Evolutionary conservation across 2,329 filamentous ascomycete species (phyloP).

Genomic region (Neopestalotiopsis sp.): DNA sequence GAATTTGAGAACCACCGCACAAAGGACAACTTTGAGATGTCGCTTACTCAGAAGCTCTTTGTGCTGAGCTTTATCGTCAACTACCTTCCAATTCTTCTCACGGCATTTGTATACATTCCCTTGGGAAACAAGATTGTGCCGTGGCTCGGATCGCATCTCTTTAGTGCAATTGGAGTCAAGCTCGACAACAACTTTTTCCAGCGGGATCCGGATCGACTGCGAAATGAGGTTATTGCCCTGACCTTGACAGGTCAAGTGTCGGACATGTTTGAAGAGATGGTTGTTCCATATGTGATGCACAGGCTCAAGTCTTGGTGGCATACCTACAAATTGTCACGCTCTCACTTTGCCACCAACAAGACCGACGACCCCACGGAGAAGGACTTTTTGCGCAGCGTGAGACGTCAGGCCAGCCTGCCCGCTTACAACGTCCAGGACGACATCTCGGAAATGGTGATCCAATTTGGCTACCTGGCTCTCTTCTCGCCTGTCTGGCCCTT

Average conservation of each 20-base stretch:
- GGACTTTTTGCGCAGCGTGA: conserved; percentile 66
- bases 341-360: conserved; percentile 50
- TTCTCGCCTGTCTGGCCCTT: conserved; percentile 81
- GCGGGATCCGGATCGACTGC: conserved; percentile 69
- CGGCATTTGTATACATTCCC: conserved; percentile 80
- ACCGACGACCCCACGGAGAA: conserved; percentile 68
- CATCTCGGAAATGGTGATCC: conserved; percentile 74
- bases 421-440: conserved; percentile 77
- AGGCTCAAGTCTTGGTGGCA: conserved; percentile 54
- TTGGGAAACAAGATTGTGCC: conserved; percentile 73
- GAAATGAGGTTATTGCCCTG: conserved; percentile 77
- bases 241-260: conserved; percentile 76
- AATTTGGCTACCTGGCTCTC: conserved; percentile 75
- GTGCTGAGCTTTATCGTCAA: conserved; percentile 82
- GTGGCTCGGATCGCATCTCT: conserved; percentile 65
- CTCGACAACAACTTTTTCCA: conserved; percentile 61
- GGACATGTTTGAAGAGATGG: conserved; percentile 73
- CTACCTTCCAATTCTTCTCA: conserved; percentile 77
- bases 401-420: conserved; percentile 70
- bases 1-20: conserved; percentile 80
- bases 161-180: conserved; percentile 58
- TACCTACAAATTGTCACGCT: conserved; percentile 40
- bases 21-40: conserved; percentile 69
- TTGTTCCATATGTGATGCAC: conserved; percentile 73
- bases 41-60: conserved; percentile 76